These are phyloP conservation scores for grape (Vitis vinifera) DNA, from an alignment of 164 flowering plant species.

Conservation along the genomic window DNA sequence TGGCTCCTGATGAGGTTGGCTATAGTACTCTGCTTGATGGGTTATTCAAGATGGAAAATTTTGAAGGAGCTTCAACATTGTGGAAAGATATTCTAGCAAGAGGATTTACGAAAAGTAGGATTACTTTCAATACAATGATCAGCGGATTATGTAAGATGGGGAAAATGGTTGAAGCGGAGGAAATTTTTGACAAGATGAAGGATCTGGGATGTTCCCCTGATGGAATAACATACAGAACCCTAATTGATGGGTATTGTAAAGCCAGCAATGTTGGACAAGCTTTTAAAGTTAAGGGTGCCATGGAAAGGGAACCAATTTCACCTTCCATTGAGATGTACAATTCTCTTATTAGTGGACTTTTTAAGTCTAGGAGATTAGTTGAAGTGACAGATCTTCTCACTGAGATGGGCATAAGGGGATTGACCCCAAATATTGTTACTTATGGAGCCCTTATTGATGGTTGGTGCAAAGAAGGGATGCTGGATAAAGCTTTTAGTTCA, in stretches of 20 bases:
- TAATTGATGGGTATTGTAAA: conserved; percentile 79
- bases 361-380: conserved; percentile 36
- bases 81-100: conserved; percentile 62
- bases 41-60: conserved; percentile 57
- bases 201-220: conserved; percentile 65
- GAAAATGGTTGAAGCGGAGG: conserved; percentile 71
- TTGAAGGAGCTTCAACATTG: conserved; percentile 50
- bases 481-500: conserved; percentile 55
- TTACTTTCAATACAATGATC: conserved; percentile 69
- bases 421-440: conserved; percentile 57
- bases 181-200: conserved; percentile 56
- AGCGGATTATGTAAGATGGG: conserved; percentile 77
- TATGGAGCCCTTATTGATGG: conserved; percentile 79
- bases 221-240: conserved; percentile 63
- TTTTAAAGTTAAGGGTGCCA: conserved; percentile 47
- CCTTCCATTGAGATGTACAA: conserved; percentile 68
- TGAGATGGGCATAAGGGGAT: conserved; percentile 53
- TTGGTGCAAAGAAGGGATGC: conserved; percentile 66
- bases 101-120: conserved; percentile 46
- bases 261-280: conserved; percentile 59
- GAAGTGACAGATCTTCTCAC: conserved; percentile 42
- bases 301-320: conserved; percentile 50
- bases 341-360: conserved; percentile 64
- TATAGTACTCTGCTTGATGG: conserved; percentile 75
- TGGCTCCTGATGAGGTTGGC: conserved; percentile 61